These are phyloP conservation scores for Kazachstania psychrophila DNA, from an alignment of 805 yeast species.

Conservation along the genomic window DNA sequence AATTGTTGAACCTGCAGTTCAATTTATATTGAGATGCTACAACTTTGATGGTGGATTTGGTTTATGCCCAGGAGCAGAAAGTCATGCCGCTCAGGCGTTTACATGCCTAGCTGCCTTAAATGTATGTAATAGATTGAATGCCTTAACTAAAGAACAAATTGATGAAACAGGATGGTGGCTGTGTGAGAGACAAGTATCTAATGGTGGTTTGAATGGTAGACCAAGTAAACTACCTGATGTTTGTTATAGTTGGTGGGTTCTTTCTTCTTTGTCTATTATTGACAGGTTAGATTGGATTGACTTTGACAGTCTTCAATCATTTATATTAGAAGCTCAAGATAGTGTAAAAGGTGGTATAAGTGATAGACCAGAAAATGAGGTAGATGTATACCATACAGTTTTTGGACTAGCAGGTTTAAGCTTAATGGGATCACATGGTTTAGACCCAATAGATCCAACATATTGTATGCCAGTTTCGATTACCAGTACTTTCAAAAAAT, in stretches of 20 bases:
- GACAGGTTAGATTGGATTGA: conserved; percentile 72
- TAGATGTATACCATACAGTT: conserved; percentile 85
- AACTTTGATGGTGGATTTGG: conserved; percentile 98
- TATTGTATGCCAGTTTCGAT: conserved; percentile 65
- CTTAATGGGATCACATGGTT: conserved; percentile 51
- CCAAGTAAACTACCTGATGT: conserved; percentile 95
- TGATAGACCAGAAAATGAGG: conserved; percentile 84
- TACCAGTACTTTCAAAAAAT: conserved; percentile 30
- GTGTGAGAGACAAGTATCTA: conserved; percentile 73
- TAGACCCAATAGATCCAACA: conserved; percentile 69
- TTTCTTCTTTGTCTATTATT: conserved; percentile 63
- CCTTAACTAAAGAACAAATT: conserved; percentile 28
- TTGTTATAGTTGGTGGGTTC: conserved; percentile 98
- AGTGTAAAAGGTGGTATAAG: conserved; percentile 76
- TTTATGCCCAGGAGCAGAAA: conserved; percentile 85
- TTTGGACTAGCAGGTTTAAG: conserved; percentile 87
- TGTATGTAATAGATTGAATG: conserved; percentile 50
- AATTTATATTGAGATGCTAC: conserved; percentile 57
- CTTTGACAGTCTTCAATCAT: conserved; percentile 46
- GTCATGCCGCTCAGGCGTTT: conserved; percentile 87
- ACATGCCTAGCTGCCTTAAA: conserved; percentile 78
- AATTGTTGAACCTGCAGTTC: conserved; percentile 52
- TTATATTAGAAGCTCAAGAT: conserved; percentile 76
- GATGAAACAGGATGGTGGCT: conserved; percentile 73
- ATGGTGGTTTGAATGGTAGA: conserved; percentile 93